These are phyloP conservation scores for Hemisphaericaspora xylofermentans DNA, from an alignment of 1,139 yeast species.

Conservation along the genomic window DNA sequence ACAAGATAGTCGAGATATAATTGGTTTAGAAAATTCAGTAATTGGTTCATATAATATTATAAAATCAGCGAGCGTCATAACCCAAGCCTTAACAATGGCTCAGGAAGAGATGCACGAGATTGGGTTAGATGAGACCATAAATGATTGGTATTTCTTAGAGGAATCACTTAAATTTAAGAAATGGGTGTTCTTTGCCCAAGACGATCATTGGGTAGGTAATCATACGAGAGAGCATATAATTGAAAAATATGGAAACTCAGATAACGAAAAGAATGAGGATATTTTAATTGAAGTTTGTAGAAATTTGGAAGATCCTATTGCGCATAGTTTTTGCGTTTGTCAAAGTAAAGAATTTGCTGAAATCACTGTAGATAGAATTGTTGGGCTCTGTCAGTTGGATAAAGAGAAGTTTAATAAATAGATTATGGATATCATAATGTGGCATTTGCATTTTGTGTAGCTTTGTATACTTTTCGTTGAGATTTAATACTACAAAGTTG, in stretches of 20 bases:
- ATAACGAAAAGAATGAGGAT: constrained; percentile 24
- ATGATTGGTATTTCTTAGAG: constrained; percentile 48
- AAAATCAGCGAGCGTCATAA: constrained; percentile 39
- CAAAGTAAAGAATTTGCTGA: constrained; percentile 53
- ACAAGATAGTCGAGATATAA: background rate
- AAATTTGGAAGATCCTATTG: constrained; percentile 32
- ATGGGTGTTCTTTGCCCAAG: constrained; percentile 57
- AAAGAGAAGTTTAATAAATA: background rate
- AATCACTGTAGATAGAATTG: constrained; percentile 28
- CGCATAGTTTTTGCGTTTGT: constrained; percentile 58
- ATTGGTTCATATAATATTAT: constrained; percentile 45
- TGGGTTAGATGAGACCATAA: constrained; percentile 37
- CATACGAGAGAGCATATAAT: constrained; percentile 44
- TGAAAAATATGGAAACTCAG: constrained; percentile 30
- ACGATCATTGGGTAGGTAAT: constrained; percentile 63
- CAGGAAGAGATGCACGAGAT: constrained; percentile 56
- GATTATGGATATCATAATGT: no score
- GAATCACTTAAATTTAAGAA: constrained; percentile 21
- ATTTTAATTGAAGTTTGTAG: constrained; percentile 33
- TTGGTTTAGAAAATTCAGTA: constrained; percentile 37
- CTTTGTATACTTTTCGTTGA: no score
- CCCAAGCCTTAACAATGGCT: constrained; percentile 57
- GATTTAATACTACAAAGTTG: no score
- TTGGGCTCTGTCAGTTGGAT: constrained; percentile 5
- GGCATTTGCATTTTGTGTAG: no score